A percentile compares a stretch with the other conserved stretches of the same genome.
These are phyloP conservation scores for sunflower (Helianthus annuus) DNA, from an alignment of 129 eudicot species.

Conservation along the genomic window DNA sequence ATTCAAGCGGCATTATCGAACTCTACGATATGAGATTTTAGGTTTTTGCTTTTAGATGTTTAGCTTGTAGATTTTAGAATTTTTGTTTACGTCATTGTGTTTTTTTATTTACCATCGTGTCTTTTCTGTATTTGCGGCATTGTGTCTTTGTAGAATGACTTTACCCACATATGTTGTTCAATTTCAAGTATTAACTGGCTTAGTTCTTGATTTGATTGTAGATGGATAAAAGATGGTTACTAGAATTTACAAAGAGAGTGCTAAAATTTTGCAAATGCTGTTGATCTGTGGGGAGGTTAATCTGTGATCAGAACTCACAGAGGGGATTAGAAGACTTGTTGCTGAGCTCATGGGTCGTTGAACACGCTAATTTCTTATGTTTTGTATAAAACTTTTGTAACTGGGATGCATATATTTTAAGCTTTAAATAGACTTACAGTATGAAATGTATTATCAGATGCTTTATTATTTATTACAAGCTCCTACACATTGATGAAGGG, in stretches of 20 bases:
- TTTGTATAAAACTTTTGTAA: background rate
- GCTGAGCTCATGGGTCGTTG: background rate
- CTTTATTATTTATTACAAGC: background rate
- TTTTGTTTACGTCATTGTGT: too few relatives aligned
- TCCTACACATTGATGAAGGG: background rate
- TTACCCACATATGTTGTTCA: background rate
- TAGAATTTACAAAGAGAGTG: background rate
- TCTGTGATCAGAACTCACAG: background rate
- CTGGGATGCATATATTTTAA: background rate
- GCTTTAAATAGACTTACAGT: background rate
- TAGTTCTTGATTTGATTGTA: background rate
- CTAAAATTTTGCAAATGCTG: slow-evolving; percentile 8
- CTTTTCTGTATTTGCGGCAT: too few relatives aligned
- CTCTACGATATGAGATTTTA: too few relatives aligned
- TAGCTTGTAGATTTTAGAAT: too few relatives aligned
- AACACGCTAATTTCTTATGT: background rate
- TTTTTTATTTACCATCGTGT: too few relatives aligned
- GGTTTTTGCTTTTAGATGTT: too few relatives aligned
- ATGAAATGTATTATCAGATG: background rate
- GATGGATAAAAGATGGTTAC: slow-evolving; percentile 3
- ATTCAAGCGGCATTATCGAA: too few relatives aligned
- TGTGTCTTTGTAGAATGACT: too few relatives aligned
- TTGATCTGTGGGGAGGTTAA: slow-evolving; percentile 2
- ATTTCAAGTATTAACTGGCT: background rate
- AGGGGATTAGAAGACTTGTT: background rate